Evolutionary conservation across 768 basidiomycete genomes (phyloP).

Genomic region (Cyclocybe aegerita): DNA sequence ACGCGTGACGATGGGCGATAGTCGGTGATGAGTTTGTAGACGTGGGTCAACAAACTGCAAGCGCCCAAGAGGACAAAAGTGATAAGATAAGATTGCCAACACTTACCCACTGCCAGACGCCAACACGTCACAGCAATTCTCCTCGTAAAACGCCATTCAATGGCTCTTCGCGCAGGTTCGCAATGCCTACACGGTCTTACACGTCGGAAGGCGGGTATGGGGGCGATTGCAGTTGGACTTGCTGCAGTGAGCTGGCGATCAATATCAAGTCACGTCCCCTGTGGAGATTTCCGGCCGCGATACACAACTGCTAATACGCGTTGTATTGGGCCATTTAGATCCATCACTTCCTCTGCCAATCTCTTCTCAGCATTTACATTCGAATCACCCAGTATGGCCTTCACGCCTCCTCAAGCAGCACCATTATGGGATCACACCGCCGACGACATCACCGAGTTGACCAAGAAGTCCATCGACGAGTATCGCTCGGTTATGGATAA

Average conservation of each 20-base stretch:
- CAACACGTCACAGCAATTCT: constrained; percentile 5
- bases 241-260: constrained; percentile 39
- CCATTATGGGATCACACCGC: constrained; percentile 67
- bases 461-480: constrained; percentile 57
- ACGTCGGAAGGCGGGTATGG: constrained; percentile 23
- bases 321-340: constrained; percentile 22
- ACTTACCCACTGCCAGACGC: not conserved
- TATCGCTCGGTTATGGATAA: constrained; percentile 56
- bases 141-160: constrained; percentile 11
- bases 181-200: constrained; percentile 22
- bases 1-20: not conserved
- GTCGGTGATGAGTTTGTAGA: not conserved
- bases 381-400: constrained; percentile 38
- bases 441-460: constrained; percentile 55
- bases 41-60: not conserved
- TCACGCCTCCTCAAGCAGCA: constrained; percentile 65
- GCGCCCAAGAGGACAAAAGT: not conserved
- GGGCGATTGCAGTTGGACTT: constrained; percentile 39
- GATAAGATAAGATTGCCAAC: constrained; percentile 31
- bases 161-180: constrained; percentile 29
- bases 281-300: constrained; percentile 41
- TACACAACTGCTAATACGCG: constrained; percentile 21
- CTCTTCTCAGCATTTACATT: constrained; percentile 26
- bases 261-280: constrained; percentile 31
- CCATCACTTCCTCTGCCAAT: constrained; percentile 29